Evolutionary conservation across 441 rosid species (phyloP).

Genomic region (Populus hybrid): DNA sequence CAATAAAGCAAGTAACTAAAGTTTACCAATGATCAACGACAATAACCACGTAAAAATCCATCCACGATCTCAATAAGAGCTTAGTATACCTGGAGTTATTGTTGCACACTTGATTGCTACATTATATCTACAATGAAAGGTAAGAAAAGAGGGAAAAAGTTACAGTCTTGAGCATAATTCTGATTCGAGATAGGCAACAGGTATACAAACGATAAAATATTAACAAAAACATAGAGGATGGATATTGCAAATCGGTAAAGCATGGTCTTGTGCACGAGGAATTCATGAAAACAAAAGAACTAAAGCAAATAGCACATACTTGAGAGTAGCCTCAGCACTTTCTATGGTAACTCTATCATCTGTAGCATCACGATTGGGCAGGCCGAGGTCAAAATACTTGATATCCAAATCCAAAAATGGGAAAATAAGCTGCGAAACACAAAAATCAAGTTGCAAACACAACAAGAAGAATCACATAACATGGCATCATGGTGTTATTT

Average conservation of each 20-base stretch:
- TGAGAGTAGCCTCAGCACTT: conserved; percentile 93
- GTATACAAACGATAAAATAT: too few species aligned
- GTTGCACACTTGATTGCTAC: conserved; percentile 97
- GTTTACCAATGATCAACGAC: background rate
- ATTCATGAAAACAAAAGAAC: background rate
- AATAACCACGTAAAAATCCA: background rate
- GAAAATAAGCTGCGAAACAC: conserved; percentile 53
- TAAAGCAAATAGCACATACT: conserved; percentile 28
- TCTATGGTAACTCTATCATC: conserved; percentile 81
- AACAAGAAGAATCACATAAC: background rate
- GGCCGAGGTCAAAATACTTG: conserved; percentile 91
- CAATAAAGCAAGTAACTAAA: background rate
- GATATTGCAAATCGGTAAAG: too few species aligned
- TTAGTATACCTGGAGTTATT: conserved; percentile 70
- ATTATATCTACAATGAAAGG: conserved; percentile 52
- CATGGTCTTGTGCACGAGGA: too few species aligned
- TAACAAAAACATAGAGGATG: too few species aligned
- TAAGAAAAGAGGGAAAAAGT: background rate
- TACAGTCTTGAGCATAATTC: background rate
- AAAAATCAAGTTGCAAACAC: background rate
- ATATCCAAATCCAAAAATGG: conserved; percentile 94
- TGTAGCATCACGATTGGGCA: conserved; percentile 85
- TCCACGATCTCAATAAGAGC: background rate
- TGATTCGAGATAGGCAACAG: background rate
- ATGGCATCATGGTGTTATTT: background rate